Conservation (phyloP, 2,329 filamentous ascomycete species). For the Exserohilum rostratum region DNA sequence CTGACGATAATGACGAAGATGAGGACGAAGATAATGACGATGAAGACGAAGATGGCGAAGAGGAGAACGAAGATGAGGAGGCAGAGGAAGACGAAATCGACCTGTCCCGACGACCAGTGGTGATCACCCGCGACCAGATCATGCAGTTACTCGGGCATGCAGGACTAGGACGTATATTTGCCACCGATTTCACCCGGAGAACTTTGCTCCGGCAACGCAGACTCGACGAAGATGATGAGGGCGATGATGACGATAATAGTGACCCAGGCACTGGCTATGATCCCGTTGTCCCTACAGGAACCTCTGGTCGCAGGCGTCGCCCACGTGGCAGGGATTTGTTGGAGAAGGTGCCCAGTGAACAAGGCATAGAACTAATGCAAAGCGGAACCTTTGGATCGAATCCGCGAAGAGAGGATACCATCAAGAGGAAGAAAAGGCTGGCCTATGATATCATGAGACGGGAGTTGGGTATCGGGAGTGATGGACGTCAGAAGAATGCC, state of each 20-base stretch:
- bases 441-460: constrained; percentile 77
- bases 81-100: constrained; percentile 31
- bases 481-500: constrained; percentile 63
- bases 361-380: constrained; percentile 78
- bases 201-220: constrained; percentile 19
- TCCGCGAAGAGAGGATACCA: constrained; percentile 58
- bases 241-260: constrained; percentile 50
- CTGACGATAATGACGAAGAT: constrained; percentile 46
- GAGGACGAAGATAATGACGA: constrained; percentile 21
- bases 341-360: constrained; percentile 82
- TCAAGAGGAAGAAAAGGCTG: constrained; percentile 65
- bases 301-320: constrained; percentile 46
- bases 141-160: constrained; percentile 61
- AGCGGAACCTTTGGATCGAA: constrained; percentile 80
- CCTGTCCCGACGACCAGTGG: constrained; percentile 31
- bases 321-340: constrained; percentile 62
- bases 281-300: constrained; percentile 42
- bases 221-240: constrained; percentile 44
- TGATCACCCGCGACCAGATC: constrained; percentile 58
- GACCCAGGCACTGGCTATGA: constrained; percentile 45
- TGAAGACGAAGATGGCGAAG: constrained; percentile 37
- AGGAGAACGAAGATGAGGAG: constrained; percentile 39
- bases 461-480: constrained; percentile 73
- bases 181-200: constrained; percentile 36
- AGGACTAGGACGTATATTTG: constrained; percentile 60